These are phyloP conservation scores for Suillus plorans DNA, from an alignment of 768 basidiomycete species.

Conservation along the genomic window DNA sequence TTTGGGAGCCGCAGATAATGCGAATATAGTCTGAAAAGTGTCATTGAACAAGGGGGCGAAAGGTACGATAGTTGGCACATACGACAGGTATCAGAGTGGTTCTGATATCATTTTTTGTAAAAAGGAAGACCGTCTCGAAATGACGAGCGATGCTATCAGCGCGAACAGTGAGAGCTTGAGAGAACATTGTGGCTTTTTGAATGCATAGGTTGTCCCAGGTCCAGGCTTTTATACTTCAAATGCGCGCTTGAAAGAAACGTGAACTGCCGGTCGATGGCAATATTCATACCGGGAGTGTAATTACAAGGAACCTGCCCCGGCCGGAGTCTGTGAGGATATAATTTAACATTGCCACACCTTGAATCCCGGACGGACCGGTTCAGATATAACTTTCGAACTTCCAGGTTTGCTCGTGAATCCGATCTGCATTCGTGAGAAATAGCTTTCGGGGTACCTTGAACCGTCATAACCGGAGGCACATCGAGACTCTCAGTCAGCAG, in stretches of 20 bases:
- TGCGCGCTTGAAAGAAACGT: neutral
- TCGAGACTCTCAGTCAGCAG: neutral
- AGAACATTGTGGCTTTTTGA: neutral
- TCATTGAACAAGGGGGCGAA: neutral
- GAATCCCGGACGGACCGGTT: neutral
- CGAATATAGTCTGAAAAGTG: slow-evolving; percentile 30
- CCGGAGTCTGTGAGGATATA: neutral
- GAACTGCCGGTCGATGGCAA: neutral
- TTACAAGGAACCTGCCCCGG: too few species aligned
- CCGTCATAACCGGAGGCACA: neutral
- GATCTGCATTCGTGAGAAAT: neutral
- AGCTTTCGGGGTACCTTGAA: neutral
- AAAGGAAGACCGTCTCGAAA: slow-evolving; percentile 22
- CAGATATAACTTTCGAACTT: too few species aligned
- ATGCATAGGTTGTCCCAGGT: neutral
- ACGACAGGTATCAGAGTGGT: slow-evolving; percentile 21
- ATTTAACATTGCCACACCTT: neutral
- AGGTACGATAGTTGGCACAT: neutral
- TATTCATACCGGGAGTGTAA: neutral
- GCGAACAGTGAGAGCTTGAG: neutral
- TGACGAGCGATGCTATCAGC: slow-evolving; percentile 11
- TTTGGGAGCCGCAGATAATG: slow-evolving; percentile 24
- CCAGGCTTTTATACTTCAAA: neutral
- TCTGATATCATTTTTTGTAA: slow-evolving; percentile 21
- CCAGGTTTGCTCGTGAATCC: too few species aligned